Conservation (phyloP, 106 monocot species). For the Platanthera guangdongensis region DNA sequence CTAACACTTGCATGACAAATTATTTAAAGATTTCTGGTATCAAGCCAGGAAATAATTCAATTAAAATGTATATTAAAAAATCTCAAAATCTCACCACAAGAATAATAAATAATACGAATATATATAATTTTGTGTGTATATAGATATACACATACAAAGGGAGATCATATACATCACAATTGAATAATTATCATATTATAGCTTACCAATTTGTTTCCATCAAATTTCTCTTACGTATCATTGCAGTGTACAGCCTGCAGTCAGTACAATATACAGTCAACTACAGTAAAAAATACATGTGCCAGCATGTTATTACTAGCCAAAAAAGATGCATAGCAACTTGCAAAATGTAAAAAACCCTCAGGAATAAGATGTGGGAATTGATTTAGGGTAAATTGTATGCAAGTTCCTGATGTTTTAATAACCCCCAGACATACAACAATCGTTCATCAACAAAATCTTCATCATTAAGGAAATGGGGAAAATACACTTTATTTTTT, state of each 20-base stretch:
- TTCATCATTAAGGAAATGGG: too few relatives aligned
- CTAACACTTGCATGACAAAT: not conserved
- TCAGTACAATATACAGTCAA: conserved; percentile 3
- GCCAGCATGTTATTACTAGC: not conserved
- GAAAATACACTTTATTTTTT: too few relatives aligned
- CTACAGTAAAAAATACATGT: not conserved
- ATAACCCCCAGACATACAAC: too few relatives aligned
- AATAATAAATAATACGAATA: not conserved
- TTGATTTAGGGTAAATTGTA: too few relatives aligned
- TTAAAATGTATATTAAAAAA: not conserved
- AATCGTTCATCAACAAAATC: too few relatives aligned
- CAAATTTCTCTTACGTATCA: conserved; percentile 98
- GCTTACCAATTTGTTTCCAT: conserved; percentile 74
- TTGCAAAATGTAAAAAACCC: not conserved
- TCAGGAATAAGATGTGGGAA: too few relatives aligned
- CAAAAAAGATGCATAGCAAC: not conserved
- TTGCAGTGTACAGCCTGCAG: conserved; percentile 97
- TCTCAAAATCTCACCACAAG: not conserved
- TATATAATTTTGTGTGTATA: too few relatives aligned
- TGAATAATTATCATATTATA: not conserved
- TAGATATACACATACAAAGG: too few relatives aligned
- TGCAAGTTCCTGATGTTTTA: too few relatives aligned
- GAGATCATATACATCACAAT: too few relatives aligned
- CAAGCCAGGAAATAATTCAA: not conserved
- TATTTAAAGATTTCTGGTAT: not conserved